Conservation (phyloP, 192 early-diverging fungal species). For the Coemansia sp. region DNA sequence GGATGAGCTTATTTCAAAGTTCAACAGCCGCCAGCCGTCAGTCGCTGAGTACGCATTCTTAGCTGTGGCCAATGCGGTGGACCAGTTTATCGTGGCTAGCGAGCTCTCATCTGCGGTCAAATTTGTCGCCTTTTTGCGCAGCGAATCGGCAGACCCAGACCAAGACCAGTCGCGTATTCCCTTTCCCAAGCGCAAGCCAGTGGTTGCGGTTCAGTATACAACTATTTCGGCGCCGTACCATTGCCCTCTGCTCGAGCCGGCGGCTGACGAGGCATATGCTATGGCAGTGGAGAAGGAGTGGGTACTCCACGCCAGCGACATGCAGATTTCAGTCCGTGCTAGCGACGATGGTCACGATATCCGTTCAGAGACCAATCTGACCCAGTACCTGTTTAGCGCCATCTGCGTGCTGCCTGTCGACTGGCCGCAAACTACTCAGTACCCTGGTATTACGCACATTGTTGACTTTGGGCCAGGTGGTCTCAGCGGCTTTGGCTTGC, state of each 20-base stretch:
- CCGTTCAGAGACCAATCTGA: conserved; percentile 61
- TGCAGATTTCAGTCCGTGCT: conserved; percentile 70
- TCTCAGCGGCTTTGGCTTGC: conserved; percentile 79
- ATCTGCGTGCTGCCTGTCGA: conserved; percentile 67
- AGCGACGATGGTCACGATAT: conserved; percentile 85
- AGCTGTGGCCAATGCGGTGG: conserved; percentile 29
- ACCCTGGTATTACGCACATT: conserved; percentile 74
- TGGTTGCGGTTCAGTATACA: conserved; percentile 79
- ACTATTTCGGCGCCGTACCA: conserved; percentile 87
- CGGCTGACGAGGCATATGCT: not conserved
- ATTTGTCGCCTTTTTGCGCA: conserved; percentile 17
- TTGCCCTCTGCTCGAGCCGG: conserved; percentile 14
- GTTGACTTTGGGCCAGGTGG: conserved; percentile 97
- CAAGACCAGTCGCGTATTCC: conserved; percentile 74
- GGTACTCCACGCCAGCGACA: conserved; percentile 14
- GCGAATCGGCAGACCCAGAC: conserved; percentile 14
- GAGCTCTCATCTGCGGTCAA: not conserved
- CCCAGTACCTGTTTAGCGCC: conserved; percentile 67
- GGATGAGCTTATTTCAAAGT: conserved; percentile 8
- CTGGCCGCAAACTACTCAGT: conserved; percentile 67
- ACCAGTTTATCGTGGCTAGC: conserved; percentile 32
- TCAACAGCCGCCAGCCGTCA: conserved; percentile 17
- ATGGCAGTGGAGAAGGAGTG: conserved; percentile 31
- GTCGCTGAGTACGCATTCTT: conserved; percentile 16
- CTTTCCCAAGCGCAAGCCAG: conserved; percentile 77